Base-by-base conservation (phyloP, 164 flowering plant genomes). In the Litsea cubeba region DNA sequence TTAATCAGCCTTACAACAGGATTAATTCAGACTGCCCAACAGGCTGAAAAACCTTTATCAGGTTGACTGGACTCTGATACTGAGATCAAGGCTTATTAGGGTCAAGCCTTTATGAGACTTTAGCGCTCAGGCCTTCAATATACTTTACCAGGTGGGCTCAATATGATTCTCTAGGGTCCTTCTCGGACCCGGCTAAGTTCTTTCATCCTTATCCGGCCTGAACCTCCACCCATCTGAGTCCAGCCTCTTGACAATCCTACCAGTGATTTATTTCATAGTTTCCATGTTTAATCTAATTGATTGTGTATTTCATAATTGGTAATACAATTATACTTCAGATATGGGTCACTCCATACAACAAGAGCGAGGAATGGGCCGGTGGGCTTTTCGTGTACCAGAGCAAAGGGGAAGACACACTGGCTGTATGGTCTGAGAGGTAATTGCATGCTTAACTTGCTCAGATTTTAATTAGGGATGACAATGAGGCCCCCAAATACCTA, bases 341-440 rank as follows among this genome's bases (percentile, higher is more conserved):
- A 23, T 95, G 98, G 99, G 96, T 93, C 65, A 95, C 96, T 14
- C 97, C 95, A 0, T 93, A 93, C 67, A 92, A 93, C 67, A 72
- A 75, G 73, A 84, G 81, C 35, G 97, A 95, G 87, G 85, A 88
- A 69, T 95, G 99, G 99, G 99, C 99, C 0, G 95, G 94, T 20
- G 98, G 99, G 0, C 75, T 84, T 76, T 84, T 93, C 50, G 88
- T 73, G 18, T 90, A 86, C 71, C 99, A 95, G 75, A 88, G 91
- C 76, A 77, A 83, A 25, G 99, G 99, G 0, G 98, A 91, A 5
- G 98, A 95, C 77, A 91, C 94, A 12, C 87, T 95, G 2, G 90
- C 89, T 14, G 87, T 83, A 1, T 95, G 98, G 99, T 89, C 97
- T 2, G 84, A 90, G 3, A 88, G 98, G 99, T 91, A 74, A 62